phyloP scores from a whole-genome alignment of 2,329 filamentous ascomycete species.

The Trichoderma gracile region DNA sequence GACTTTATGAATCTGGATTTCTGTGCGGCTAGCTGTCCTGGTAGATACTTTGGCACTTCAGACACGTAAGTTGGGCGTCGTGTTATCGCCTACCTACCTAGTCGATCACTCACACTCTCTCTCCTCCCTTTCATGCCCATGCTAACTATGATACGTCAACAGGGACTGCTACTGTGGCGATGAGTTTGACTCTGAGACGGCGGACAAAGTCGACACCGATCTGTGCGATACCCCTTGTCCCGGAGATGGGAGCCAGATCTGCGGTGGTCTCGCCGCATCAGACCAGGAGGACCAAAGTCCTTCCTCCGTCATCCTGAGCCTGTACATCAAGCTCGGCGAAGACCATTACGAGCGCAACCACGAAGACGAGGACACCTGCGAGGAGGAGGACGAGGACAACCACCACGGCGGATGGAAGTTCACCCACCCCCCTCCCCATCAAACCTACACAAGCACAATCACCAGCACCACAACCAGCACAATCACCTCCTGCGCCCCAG shows the following conservation, averaged over 20 bases:
- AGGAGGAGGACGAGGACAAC: not conserved
- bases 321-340: constrained; percentile 28
- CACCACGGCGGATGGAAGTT: not conserved
- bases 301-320: constrained; percentile 25
- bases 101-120: no score
- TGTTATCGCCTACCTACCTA: not conserved
- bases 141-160: not conserved
- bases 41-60: constrained; percentile 34
- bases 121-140: no score
- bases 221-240: constrained; percentile 36
- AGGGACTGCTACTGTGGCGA: constrained; percentile 39
- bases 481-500: constrained; percentile 36
- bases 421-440: not conserved
- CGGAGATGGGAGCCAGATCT: constrained; percentile 31
- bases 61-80: constrained; percentile 28
- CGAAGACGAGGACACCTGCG: not conserved
- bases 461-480: constrained; percentile 34
- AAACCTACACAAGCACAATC: constrained; percentile 33
- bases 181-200: constrained; percentile 22
- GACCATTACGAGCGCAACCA: not conserved
- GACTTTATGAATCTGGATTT: constrained; percentile 32
- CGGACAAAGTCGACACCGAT: constrained; percentile 23
- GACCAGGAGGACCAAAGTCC: constrained; percentile 30
- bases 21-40: constrained; percentile 33
- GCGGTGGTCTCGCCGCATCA: constrained; percentile 32